Evolutionary conservation across 495 filamentous ascomycete species (phyloP).

Genomic region (Penicillium crystallinum): DNA sequence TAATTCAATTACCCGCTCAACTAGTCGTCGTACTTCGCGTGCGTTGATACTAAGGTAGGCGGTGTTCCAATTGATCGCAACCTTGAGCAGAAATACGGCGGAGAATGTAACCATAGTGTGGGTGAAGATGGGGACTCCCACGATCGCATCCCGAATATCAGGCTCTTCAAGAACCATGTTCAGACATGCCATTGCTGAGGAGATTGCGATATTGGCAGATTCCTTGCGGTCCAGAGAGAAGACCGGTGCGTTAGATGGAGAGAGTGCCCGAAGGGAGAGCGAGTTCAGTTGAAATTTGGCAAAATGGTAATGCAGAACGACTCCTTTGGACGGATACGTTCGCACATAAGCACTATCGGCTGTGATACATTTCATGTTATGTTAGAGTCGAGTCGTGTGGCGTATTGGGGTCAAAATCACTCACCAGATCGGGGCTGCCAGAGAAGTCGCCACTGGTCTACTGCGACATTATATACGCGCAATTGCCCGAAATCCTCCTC

Average conservation of each 20-base stretch:
- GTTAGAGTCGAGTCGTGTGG: neutral
- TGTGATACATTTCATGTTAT: constrained; percentile 12
- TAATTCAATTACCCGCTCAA: constrained; percentile 46
- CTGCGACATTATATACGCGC: constrained; percentile 47
- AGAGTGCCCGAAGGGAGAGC: constrained; percentile 49
- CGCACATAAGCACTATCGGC: constrained; percentile 49
- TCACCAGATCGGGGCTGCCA: constrained; percentile 51
- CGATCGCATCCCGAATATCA: constrained; percentile 54
- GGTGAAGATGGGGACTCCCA: constrained; percentile 53
- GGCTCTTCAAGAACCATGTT: constrained; percentile 52
- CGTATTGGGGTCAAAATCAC: constrained; percentile 9
- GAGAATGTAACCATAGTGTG: constrained; percentile 62
- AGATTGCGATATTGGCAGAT: constrained; percentile 52
- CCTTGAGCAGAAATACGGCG: constrained; percentile 52
- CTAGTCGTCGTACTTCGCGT: constrained; percentile 42
- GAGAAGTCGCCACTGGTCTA: constrained; percentile 54
- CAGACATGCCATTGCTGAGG: constrained; percentile 51
- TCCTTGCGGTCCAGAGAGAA: constrained; percentile 52
- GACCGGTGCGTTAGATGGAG: constrained; percentile 44
- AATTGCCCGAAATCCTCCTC: constrained; percentile 51
- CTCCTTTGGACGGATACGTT: constrained; percentile 54
- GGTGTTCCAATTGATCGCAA: constrained; percentile 51
- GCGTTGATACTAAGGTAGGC: constrained; percentile 41
- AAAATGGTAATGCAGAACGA: constrained; percentile 57
- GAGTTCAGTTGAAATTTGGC: constrained; percentile 58